Percentiles rank a stretch among this genome's conserved stretches.
These are phyloP conservation scores for Paramecium pentaurelia DNA, from an alignment of 73 alveolate species.

Conservation along the genomic window DNA sequence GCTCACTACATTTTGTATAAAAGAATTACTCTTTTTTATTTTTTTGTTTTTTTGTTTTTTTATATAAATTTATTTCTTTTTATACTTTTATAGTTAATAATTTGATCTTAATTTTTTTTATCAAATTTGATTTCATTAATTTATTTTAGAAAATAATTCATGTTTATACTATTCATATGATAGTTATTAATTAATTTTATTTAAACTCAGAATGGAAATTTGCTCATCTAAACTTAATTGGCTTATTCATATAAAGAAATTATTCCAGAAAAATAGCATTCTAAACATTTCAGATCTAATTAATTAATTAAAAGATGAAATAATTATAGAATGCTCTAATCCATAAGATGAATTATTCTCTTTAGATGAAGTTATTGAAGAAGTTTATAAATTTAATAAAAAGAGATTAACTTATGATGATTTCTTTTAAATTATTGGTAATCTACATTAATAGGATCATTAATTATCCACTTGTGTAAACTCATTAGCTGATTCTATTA, in stretches of 20 bases:
- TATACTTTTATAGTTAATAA: neutral
- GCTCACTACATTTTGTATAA: neutral
- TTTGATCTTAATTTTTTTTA: no score
- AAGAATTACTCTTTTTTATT: neutral
- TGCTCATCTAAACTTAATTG: neutral
- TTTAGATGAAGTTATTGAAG: slow-evolving; percentile 17
- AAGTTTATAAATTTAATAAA: neutral
- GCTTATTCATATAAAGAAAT: neutral
- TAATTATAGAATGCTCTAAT: neutral
- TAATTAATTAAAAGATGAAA: neutral
- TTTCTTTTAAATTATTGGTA: neutral
- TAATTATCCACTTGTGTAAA: slow-evolving; percentile 2
- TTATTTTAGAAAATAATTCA: neutral
- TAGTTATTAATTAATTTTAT: neutral
- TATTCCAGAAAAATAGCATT: neutral
- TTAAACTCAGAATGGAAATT: neutral
- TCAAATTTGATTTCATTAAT: neutral
- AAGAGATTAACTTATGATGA: neutral
- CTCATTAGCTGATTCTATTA: neutral
- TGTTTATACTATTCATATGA: neutral
- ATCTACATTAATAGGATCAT: neutral
- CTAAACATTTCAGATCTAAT: neutral
- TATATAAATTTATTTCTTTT: neutral
- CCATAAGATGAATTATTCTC: slow-evolving; percentile 17
- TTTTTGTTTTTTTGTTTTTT: neutral